phyloP scores from a whole-genome alignment of 192 early-diverging fungal species.

The Dissophora globulifera region DNA sequence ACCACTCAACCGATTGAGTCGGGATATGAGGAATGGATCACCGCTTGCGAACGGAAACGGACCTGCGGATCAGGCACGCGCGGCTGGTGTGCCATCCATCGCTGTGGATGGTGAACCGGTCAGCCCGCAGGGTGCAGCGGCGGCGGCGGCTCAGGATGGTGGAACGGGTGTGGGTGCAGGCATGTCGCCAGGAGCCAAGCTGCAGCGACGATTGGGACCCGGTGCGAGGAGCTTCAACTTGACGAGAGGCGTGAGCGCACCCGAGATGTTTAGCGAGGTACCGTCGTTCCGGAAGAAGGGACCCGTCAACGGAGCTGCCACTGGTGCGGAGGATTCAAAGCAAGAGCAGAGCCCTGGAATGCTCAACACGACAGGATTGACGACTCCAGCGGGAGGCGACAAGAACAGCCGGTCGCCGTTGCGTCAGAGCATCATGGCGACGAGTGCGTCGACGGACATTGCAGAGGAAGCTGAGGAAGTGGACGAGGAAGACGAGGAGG shows the following conservation, averaged over 20 bases:
- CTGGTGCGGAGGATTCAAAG: conserved; percentile 3
- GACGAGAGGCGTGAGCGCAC: conserved; percentile 45
- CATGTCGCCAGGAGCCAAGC: conserved; percentile 24
- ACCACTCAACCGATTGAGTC: conserved; percentile 13
- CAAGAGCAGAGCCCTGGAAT: conserved; percentile 11
- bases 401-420: conserved; percentile 43
- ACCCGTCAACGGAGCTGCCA: conserved; percentile 4
- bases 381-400: conserved; percentile 33
- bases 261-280: conserved; percentile 48
- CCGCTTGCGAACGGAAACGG: conserved; percentile 11
- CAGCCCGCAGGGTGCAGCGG: background rate
- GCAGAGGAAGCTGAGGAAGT: conserved; percentile 1
- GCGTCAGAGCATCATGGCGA: conserved; percentile 14
- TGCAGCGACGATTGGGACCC: conserved; percentile 26
- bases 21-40: conserved; percentile 16
- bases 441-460: conserved; percentile 3
- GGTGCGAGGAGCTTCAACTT: conserved; percentile 11
- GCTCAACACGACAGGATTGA: conserved; percentile 32
- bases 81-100: conserved; percentile 19
- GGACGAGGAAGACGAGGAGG: conserved; percentile 19
- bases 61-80: background rate
- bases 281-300: conserved; percentile 39
- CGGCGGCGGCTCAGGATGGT: conserved; percentile 1
- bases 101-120: conserved; percentile 21
- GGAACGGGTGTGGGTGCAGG: conserved; percentile 43